Evolutionary conservation across 2,329 filamentous ascomycete species (phyloP), one percentile per base, ranked within the genome.

Genomic region (Coniochaeta sp.): DNA sequence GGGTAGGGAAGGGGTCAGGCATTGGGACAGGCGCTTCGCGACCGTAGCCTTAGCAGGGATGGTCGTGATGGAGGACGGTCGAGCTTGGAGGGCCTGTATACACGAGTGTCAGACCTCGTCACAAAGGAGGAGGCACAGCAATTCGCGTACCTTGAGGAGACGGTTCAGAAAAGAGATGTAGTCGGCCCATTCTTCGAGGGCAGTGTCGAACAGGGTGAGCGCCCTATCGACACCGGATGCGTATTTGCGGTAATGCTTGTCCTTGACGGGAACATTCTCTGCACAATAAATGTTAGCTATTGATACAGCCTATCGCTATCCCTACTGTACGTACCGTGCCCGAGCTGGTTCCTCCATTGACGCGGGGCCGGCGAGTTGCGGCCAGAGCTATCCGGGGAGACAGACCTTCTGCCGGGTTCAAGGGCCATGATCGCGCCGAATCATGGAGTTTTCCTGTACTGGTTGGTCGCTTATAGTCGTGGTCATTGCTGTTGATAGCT

Each of bases 121-220:
- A 24, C 14, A 16, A 8, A 5, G 22, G 27, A 45, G 35, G n/a
- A n/a, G n/a, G n/a, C 16, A 24, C 48, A 14, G 14, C 7, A n/a
- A n/a, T 31, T 16, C 32, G 49, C 67, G 60, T 67, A 91, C 89
- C 82, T 96, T 97, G 56, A 96, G 76, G 48, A 99, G 77, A 56
- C 90, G 84, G 65, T 89, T 95, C 52, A 99, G 74, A 67, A 97
- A 99, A 16, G 92, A 96, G 63, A 99, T 99, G 66, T 99, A 99
- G 72, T 99, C 94, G 48, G 95, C 94, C 94, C 94, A 99, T 82
- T 99, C 94, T 71, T 97, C 91, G 60, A 96, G 77, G 27, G 90
- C 85, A 14, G 89, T 91, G 66, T 99, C 94, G 73, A 96, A 99
- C 31, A 96, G 78, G 45, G 87, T 82, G 56, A 99, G 78, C 30